Evolutionary conservation across 2,329 filamentous ascomycete genomes (phyloP).

Genomic region (Nectriaceae sp.): DNA sequence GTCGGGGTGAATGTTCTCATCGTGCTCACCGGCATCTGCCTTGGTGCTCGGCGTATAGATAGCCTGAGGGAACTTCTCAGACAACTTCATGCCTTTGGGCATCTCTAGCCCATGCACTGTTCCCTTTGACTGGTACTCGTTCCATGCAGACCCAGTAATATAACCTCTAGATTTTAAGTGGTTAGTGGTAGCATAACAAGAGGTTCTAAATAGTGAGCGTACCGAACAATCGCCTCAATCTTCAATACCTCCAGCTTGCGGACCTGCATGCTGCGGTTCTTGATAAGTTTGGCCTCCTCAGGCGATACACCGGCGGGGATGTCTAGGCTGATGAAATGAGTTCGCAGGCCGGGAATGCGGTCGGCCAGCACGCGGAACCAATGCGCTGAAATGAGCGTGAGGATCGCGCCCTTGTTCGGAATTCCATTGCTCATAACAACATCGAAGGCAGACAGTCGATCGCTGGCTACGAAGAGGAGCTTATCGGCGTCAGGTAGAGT

Average conservation of each 20-base stretch:
- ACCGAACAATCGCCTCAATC: conserved; percentile 1
- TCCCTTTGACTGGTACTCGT: conserved; percentile 69
- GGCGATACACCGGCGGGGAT: conserved; percentile 39
- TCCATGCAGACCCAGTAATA: conserved; percentile 83
- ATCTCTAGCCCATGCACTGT: conserved; percentile 79
- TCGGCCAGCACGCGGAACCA: conserved; percentile 55
- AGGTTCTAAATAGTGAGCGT: no score
- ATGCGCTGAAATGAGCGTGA: conserved; percentile 49
- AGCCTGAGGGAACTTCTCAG: conserved; percentile 67
- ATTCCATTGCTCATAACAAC: conserved; percentile 77
- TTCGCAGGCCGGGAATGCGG: conserved; percentile 49
- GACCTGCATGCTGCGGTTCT: conserved; percentile 75
- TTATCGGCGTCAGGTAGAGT: conserved; percentile 64
- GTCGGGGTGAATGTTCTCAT: conserved; percentile 82
- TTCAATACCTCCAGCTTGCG: conserved; percentile 69
- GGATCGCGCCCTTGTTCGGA: conserved; percentile 54
- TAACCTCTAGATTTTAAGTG: conserved; percentile 73
- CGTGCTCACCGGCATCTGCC: conserved; percentile 73
- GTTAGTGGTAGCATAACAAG: no score
- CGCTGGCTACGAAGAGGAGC: conserved; percentile 81
- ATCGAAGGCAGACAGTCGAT: conserved; percentile 95
- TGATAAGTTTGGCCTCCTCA: conserved; percentile 53
- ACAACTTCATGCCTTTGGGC: conserved; percentile 68
- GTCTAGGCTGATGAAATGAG: conserved; percentile 52
- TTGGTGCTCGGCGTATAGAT: conserved; percentile 78